Conservation (phyloP, 495 filamentous ascomycete species). For the Hypomontagnella submonticulosa region DNA sequence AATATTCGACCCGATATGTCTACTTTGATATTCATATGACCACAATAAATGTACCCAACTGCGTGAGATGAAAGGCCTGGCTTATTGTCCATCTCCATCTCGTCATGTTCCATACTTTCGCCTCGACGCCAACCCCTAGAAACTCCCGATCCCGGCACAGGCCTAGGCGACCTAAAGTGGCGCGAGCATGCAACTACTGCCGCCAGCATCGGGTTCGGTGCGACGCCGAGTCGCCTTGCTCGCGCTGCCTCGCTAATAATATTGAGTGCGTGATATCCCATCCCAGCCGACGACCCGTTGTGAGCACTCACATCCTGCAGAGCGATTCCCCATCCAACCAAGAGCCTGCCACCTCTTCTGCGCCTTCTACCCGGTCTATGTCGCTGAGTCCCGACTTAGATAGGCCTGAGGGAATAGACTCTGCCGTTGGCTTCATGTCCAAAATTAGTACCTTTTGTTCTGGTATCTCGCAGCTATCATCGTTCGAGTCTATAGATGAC, state of each 20-base stretch:
- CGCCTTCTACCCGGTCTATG: neutral
- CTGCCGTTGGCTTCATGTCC: conserved; percentile 47
- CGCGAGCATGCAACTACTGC: conserved; percentile 48
- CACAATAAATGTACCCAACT: neutral
- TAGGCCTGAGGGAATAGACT: conserved; percentile 41
- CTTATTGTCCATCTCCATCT: neutral
- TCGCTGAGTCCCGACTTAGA: conserved; percentile 20
- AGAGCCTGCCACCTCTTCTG: neutral
- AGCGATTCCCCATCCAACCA: conserved; percentile 1
- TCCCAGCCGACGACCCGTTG: conserved; percentile 2
- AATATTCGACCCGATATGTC: no score
- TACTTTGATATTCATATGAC: no score
- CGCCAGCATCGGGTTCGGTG: conserved; percentile 49
- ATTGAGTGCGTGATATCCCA: conserved; percentile 37
- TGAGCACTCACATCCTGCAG: conserved; percentile 6
- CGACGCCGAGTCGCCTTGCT: conserved; percentile 44
- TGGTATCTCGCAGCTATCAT: conserved; percentile 39
- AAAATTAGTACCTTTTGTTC: conserved; percentile 49
- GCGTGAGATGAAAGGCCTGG: neutral
- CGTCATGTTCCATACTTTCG: conserved; percentile 22
- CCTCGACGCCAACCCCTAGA: conserved; percentile 6
- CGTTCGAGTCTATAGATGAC: conserved; percentile 27
- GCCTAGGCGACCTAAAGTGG: conserved; percentile 44
- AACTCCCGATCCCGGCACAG: conserved; percentile 5
- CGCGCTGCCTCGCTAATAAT: conserved; percentile 45